phyloP scores from a whole-genome alignment of 2,329 filamentous ascomycete species.

The Chaetomium sp. region DNA sequence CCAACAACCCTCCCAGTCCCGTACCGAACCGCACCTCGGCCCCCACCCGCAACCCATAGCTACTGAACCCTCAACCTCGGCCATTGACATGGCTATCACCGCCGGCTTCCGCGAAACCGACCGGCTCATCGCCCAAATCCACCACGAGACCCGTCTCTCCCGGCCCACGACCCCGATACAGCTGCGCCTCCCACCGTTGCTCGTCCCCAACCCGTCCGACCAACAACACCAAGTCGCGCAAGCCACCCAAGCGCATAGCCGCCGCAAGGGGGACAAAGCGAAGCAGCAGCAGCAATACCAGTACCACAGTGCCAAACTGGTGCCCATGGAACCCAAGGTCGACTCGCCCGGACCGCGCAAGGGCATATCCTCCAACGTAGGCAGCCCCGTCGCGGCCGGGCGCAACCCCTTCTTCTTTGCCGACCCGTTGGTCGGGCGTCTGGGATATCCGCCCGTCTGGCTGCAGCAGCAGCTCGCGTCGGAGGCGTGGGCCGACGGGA shows the following conservation, averaged over 20 bases:
- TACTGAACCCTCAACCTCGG: background rate
- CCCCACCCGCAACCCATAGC: background rate
- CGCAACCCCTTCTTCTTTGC: constrained; percentile 28
- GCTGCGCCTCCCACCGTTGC: constrained; percentile 21
- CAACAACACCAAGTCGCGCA: background rate
- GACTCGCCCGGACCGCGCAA: constrained; percentile 28
- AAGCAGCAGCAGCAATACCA: background rate
- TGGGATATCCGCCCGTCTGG: constrained; percentile 25
- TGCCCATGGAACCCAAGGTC: constrained; percentile 30
- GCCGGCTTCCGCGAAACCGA: constrained; percentile 32
- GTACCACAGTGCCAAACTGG: constrained; percentile 8
- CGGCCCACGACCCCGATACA: constrained; percentile 1
- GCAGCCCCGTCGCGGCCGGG: constrained; percentile 20
- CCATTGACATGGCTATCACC: constrained; percentile 18
- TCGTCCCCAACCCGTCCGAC: background rate
- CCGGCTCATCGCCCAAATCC: constrained; percentile 28
- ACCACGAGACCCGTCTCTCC: constrained; percentile 13
- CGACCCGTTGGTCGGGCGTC: constrained; percentile 24
- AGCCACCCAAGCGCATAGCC: background rate
- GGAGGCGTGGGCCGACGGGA: background rate
- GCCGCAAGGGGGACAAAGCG: background rate
- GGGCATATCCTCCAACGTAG: constrained; percentile 29
- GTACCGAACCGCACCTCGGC: background rate
- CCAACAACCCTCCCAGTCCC: background rate
- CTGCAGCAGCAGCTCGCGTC: background rate